These are phyloP conservation scores for Trichoderma simmonsii DNA, from an alignment of 2,329 filamentous ascomycete genomes.

Conservation along the genomic window DNA sequence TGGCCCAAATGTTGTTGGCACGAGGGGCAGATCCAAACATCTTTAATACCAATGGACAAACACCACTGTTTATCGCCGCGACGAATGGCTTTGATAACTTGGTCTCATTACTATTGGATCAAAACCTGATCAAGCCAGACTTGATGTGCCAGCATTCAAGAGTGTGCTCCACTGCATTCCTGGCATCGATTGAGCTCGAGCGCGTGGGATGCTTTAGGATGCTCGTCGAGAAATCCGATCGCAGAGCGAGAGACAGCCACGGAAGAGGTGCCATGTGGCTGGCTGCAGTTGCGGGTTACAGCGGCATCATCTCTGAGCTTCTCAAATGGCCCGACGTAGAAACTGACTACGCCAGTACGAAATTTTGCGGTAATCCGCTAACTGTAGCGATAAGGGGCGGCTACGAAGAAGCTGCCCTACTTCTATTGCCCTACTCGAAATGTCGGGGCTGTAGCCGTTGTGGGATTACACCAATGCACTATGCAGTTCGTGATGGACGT, in stretches of 20 bases:
- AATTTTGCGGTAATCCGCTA: neutral
- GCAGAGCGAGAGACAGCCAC: fast-evolving
- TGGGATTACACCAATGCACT: neutral
- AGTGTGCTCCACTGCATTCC: neutral
- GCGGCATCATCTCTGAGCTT: neutral
- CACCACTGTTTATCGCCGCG: neutral
- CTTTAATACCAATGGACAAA: neutral
- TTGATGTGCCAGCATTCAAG: neutral
- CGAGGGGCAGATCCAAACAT: neutral
- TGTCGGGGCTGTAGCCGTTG: neutral
- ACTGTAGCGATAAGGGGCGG: neutral
- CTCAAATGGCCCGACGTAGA: neutral
- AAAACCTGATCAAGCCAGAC: neutral
- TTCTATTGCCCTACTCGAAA: neutral
- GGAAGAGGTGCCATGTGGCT: neutral
- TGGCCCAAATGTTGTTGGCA: neutral
- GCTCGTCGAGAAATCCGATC: neutral
- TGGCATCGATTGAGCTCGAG: neutral
- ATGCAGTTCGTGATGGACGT: neutral
- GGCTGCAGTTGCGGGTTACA: neutral
- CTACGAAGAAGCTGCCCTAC: neutral
- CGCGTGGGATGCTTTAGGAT: neutral
- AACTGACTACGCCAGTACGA: neutral
- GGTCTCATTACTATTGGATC: neutral
- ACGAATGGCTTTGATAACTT: neutral